Evolutionary conservation across 2,329 filamentous ascomycete genomes (phyloP), one percentile per base, ranked within the genome.

Genomic region (Ceratocystis eucalypticola): DNA sequence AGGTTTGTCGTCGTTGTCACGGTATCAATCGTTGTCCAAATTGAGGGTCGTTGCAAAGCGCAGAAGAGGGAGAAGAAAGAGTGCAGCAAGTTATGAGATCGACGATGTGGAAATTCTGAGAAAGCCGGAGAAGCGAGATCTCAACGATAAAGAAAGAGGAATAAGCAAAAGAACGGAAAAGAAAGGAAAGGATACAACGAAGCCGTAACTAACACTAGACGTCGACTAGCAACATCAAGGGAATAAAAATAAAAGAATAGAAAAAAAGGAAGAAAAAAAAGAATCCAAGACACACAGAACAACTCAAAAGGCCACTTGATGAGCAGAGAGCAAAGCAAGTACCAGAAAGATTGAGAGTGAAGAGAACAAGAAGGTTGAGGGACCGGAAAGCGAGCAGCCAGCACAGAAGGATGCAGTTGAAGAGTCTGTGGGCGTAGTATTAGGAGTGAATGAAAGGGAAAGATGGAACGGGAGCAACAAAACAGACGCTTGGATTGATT

Each of bases 191-290:
- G 30, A 62, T 33, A 62, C 41, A 17, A 41, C 12, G 22, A 45
- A 62, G 6, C 22, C 7, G 20, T 17, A 22, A 12, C 17, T 50
- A 22, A 46, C 30, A 65, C 30, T 28, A 41, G 63, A 46, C 61
- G 61, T 62, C 61, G 61, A 25, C 61, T 62, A 62, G 61, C 61
- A 25, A 44, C 61, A 44, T 46, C 41, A 8, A 62, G 48, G 30
- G 33, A 46, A 33, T 20, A 7, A 61, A 44, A 65, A 33, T 12
- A 59, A 57, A 37, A 64, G 25, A 28, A 55, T 2, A n/a, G 12
- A 53, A 33, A 64, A 64, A 37, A 64, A 50, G 7, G n/a, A 46
- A 30, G 12, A 45, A n/a, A 33, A n/a, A 37, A 65, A 48, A 61
- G 7, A 41, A 44, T 10, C 33, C 25, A 33, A 33, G 53, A 57